Conservation (phyloP, 2,329 filamentous ascomycete species). For the Drechslerella coelobrocha region DNA sequence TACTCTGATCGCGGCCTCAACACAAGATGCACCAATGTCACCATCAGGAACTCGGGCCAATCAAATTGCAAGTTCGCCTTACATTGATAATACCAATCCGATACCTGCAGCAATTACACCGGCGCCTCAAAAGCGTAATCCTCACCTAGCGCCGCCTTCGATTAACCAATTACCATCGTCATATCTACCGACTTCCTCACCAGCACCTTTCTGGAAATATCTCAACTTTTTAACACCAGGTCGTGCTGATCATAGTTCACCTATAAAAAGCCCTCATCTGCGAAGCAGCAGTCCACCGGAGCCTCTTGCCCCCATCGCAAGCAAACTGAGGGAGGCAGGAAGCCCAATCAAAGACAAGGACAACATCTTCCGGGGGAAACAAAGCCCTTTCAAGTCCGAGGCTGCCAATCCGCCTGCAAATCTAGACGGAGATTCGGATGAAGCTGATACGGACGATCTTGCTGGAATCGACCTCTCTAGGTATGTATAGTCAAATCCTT, state of each 20-base stretch:
- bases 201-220: slow-evolving; percentile 88
- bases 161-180: slow-evolving; percentile 82
- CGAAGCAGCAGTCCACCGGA: slow-evolving; percentile 52
- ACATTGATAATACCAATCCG: slow-evolving; percentile 48
- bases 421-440: slow-evolving; percentile 21
- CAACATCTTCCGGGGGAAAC: slow-evolving; percentile 43
- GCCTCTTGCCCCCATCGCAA: slow-evolving; percentile 37
- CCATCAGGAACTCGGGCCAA: slow-evolving; percentile 37
- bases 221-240: slow-evolving; percentile 66
- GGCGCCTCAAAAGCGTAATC: slow-evolving; percentile 74
- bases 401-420: slow-evolving; percentile 8
- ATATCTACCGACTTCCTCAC: slow-evolving; percentile 83
- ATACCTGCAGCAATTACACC: slow-evolving; percentile 65
- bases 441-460: slow-evolving; percentile 42
- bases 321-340: slow-evolving; percentile 35
- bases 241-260: slow-evolving; percentile 52
- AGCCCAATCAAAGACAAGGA: slow-evolving; percentile 43
- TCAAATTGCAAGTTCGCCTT: slow-evolving; percentile 33
- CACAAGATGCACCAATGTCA: slow-evolving; percentile 46
- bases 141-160: slow-evolving; percentile 77
- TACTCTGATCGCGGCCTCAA: slow-evolving; percentile 9
- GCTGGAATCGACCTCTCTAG: slow-evolving; percentile 49
- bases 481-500: slow-evolving; percentile 9
- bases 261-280: slow-evolving; percentile 52
- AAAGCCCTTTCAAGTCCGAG: slow-evolving; percentile 39